A percentile compares a stretch with the other conserved stretches of the same genome.
phyloP scores from a whole-genome alignment of 2,329 filamentous ascomycete genomes.

The Sarocladiaceae sp. region DNA sequence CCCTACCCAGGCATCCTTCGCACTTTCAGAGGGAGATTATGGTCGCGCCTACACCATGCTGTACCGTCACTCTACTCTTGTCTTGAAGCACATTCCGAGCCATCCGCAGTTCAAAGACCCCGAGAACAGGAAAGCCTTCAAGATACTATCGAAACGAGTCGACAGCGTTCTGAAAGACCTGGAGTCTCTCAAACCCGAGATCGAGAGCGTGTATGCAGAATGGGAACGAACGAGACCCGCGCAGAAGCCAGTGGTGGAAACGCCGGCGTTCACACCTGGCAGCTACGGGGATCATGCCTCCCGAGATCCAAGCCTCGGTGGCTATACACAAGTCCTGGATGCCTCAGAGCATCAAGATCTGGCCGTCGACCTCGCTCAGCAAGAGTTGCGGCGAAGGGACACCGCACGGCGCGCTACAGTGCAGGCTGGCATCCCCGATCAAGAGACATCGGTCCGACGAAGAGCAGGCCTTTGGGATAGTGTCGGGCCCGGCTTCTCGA shows the following conservation, averaged over 20 bases:
- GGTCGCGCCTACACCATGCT: conserved; percentile 85
- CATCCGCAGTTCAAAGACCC: conserved; percentile 71
- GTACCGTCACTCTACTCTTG: conserved; percentile 82
- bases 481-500: conserved; percentile 1
- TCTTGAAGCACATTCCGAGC: conserved; percentile 64
- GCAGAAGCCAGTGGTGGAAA: conserved; percentile 18
- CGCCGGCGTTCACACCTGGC: not conserved
- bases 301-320: conserved; percentile 55
- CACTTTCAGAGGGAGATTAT: conserved; percentile 78
- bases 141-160: conserved; percentile 41
- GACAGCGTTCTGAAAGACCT: conserved; percentile 60
- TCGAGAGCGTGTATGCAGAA: conserved; percentile 63
- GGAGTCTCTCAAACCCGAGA: conserved; percentile 72
- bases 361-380: conserved; percentile 68
- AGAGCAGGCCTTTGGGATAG: conserved; percentile 36
- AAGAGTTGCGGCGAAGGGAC: conserved; percentile 64
- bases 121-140: conserved; percentile 58
- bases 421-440: conserved; percentile 49
- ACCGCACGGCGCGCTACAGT: conserved; percentile 51
- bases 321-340: conserved; percentile 55
- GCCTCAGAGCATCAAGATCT: conserved; percentile 67
- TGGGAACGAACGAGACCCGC: conserved; percentile 52
- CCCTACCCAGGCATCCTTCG: conserved; percentile 64
- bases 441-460: conserved; percentile 51
- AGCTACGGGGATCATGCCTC: conserved; percentile 43